Evolutionary conservation across 2,329 filamentous ascomycete species (phyloP).

Genomic region (Colletotrichum echinochloae): DNA sequence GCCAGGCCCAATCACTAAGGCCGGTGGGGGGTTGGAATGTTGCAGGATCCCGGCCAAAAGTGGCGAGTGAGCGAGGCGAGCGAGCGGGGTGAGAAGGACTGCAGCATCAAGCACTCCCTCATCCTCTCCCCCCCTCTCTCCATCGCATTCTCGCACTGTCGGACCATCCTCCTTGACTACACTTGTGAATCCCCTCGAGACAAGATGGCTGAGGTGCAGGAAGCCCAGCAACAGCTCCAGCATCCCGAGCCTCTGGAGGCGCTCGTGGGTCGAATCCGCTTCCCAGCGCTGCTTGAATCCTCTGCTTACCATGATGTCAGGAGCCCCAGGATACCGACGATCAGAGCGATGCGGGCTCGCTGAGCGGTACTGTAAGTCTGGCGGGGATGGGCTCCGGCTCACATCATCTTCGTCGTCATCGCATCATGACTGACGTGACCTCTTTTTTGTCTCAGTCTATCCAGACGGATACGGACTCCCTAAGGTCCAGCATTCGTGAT

Average conservation of each 20-base stretch:
- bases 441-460: neutral
- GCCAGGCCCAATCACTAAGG: neutral
- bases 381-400: neutral
- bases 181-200: neutral
- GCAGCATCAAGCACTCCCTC: neutral
- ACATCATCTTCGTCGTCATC: neutral
- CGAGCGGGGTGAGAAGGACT: neutral
- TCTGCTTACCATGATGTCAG: neutral
- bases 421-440: neutral
- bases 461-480: constrained; percentile 12
- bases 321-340: neutral
- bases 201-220: neutral
- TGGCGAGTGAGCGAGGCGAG: neutral
- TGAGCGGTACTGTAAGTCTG: neutral
- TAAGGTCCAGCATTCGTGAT: constrained; percentile 31
- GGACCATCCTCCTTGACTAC: neutral
- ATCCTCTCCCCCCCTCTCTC: neutral
- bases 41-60: neutral
- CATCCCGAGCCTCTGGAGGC: neutral
- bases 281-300: too few species aligned
- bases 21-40: neutral
- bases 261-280: neutral
- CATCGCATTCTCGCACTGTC: neutral
- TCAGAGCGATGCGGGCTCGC: neutral
- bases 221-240: constrained; percentile 2